phyloP scores from a whole-genome alignment of 2,329 filamentous ascomycete species.

The Furcasterigmium sp. region DNA sequence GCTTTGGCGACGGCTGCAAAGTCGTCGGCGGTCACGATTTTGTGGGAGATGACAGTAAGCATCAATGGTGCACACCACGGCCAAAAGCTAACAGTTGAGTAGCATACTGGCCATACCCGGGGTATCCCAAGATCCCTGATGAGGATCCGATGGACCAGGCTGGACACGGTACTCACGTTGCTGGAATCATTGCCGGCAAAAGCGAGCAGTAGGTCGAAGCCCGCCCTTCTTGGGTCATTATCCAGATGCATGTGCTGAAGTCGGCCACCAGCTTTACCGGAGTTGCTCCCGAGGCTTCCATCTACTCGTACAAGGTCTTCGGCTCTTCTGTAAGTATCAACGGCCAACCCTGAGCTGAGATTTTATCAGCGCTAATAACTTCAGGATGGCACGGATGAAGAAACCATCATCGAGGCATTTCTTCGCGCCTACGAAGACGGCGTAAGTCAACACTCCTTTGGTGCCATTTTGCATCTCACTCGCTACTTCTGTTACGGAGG shows the following conservation, averaged over 20 bases:
- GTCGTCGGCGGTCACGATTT: constrained; percentile 17
- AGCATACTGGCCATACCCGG: constrained; percentile 14
- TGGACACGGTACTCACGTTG: constrained; percentile 57
- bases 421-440: constrained; percentile 9
- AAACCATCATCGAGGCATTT: constrained; percentile 10
- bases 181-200: constrained; percentile 23
- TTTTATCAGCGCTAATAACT: too few relatives aligned
- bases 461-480: neutral
- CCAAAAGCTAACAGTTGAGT: constrained; percentile 11
- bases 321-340: too few relatives aligned
- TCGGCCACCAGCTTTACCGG: constrained; percentile 22
- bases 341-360: neutral
- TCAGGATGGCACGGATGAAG: constrained; percentile 7
- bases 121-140: constrained; percentile 29
- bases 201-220: constrained; percentile 27
- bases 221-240: too few relatives aligned
- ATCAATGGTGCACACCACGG: constrained; percentile 15
- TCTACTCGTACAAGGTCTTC: constrained; percentile 11
- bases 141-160: constrained; percentile 48
- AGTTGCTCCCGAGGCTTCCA: constrained; percentile 8
- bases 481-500: too few relatives aligned
- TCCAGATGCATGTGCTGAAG: too few relatives aligned
- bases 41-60: constrained; percentile 17
- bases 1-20: constrained; percentile 38
- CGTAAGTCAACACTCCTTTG: too few relatives aligned